A percentile compares a stretch with the other conserved stretches of the same genome.
Conservation (phyloP, 495 filamentous ascomycete genomes). For the Echria macrotheca region DNA sequence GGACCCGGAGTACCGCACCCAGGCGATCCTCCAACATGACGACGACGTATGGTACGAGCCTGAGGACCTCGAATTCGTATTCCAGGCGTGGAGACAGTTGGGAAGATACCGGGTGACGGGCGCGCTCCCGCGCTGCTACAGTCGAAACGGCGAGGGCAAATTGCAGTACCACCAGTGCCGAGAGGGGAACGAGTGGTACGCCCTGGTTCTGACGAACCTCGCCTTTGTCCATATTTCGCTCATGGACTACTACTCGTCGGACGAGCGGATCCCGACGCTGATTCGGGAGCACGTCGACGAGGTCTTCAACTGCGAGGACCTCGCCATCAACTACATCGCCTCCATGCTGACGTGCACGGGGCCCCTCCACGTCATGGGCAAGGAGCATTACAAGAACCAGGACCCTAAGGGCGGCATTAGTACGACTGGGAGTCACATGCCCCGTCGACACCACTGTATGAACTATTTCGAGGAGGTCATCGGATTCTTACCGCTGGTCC, state of each 20-base stretch:
- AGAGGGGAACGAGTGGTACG: conserved; percentile 8
- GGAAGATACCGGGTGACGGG: conserved; percentile 17
- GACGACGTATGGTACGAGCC: conserved; percentile 18
- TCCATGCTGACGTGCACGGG: conserved; percentile 17
- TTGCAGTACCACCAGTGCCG: conserved; percentile 12
- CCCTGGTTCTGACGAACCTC: conserved; percentile 16
- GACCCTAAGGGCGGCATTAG: conserved; percentile 17
- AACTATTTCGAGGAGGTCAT: conserved; percentile 11
- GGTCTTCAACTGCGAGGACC: conserved; percentile 20
- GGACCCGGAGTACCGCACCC: conserved; percentile 11
- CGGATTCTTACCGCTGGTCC: conserved; percentile 14
- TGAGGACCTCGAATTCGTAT: conserved; percentile 19
- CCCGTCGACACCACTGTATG: conserved; percentile 9
- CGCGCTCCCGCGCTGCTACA: conserved; percentile 14
- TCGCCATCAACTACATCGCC: conserved; percentile 18
- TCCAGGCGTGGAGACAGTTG: conserved; percentile 18
- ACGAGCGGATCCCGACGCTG: conserved; percentile 10
- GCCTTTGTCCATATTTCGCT: conserved; percentile 19
- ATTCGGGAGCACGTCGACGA: conserved; percentile 18
- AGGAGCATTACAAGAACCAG: conserved; percentile 6
- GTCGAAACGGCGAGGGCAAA: conserved; percentile 1
- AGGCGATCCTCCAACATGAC: conserved; percentile 17
- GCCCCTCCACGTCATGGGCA: conserved; percentile 14
- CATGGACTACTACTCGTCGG: conserved; percentile 18
- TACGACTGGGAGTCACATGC: conserved; percentile 11